These are phyloP conservation scores for Gyromitra esculenta DNA, from an alignment of 2,329 filamentous ascomycete species.

Conservation along the genomic window DNA sequence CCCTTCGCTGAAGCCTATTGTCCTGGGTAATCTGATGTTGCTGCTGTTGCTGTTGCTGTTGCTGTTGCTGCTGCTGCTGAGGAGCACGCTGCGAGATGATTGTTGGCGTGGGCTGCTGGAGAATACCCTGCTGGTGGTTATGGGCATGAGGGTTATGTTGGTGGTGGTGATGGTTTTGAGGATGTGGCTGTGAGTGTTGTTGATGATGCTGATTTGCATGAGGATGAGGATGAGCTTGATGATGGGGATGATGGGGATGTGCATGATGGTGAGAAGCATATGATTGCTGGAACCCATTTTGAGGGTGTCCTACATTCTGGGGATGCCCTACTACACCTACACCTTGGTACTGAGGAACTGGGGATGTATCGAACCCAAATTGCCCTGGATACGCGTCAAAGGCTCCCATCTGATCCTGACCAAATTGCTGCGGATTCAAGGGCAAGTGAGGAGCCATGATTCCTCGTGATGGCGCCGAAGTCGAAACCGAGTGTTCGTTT, in stretches of 20 bases:
- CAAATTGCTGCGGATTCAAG: constrained; percentile 53
- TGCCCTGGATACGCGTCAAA: constrained; percentile 54
- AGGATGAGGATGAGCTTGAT: constrained; percentile 54
- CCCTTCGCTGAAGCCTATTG: constrained; percentile 49
- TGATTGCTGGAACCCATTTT: constrained; percentile 52
- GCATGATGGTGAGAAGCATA: constrained; percentile 54
- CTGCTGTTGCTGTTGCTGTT: constrained; percentile 55
- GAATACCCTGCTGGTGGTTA: constrained; percentile 55
- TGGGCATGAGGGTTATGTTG: constrained; percentile 55
- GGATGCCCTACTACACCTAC: constrained; percentile 48
- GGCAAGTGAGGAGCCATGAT: constrained; percentile 55
- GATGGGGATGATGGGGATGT: constrained; percentile 56
- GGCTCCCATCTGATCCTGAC: constrained; percentile 54
- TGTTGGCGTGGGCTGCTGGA: constrained; percentile 52
- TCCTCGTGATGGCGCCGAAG: constrained; percentile 52
- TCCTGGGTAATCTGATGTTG: constrained; percentile 60
- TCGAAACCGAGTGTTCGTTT: constrained; percentile 54
- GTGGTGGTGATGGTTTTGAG: constrained; percentile 56
- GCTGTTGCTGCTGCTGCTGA: constrained; percentile 55
- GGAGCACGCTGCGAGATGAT: constrained; percentile 53
- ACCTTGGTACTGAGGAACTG: constrained; percentile 55
- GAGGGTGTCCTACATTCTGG: constrained; percentile 49
- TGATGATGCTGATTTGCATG: constrained; percentile 55
- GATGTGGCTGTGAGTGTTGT: constrained; percentile 54
- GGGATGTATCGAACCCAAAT: constrained; percentile 53